Conservation (phyloP, 2,329 filamentous ascomycete genomes). For the Hymenoscyphus repandus region DNA sequence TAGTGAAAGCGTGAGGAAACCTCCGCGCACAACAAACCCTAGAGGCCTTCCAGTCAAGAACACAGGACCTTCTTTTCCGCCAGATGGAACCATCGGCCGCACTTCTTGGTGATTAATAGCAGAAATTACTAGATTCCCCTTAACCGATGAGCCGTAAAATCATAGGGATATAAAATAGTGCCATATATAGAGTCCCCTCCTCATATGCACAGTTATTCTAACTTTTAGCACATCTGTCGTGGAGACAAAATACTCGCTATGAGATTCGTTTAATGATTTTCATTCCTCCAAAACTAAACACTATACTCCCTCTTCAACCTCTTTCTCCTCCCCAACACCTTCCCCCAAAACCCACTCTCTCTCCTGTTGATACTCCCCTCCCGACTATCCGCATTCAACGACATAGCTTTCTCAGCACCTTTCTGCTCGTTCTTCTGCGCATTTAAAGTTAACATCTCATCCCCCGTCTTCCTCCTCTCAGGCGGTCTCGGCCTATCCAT, state of each 20-base stretch:
- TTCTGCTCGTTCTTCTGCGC: background rate
- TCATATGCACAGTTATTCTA: background rate
- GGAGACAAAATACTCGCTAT: no score
- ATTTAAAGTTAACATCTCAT: background rate
- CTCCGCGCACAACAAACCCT: no score
- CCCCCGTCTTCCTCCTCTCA: background rate
- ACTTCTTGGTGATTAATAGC: no score
- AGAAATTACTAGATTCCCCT: no score
- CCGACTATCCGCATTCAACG: background rate
- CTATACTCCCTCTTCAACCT: background rate
- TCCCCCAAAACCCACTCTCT: background rate
- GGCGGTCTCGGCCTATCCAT: background rate
- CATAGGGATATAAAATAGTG: no score
- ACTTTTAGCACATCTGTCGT: background rate
- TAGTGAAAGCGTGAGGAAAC: no score
- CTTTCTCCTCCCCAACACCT: background rate
- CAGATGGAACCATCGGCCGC: no score
- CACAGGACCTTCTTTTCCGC: no score
- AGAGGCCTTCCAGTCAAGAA: no score
- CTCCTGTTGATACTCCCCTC: background rate
- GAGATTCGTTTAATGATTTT: no score
- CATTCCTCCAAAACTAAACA: background rate
- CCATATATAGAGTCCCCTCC: no score
- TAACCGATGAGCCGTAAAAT: no score
- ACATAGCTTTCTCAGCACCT: background rate